Base-by-base conservation (phyloP, 768 basidiomycete species). In the Macrolepiota fuliginosa region DNA sequence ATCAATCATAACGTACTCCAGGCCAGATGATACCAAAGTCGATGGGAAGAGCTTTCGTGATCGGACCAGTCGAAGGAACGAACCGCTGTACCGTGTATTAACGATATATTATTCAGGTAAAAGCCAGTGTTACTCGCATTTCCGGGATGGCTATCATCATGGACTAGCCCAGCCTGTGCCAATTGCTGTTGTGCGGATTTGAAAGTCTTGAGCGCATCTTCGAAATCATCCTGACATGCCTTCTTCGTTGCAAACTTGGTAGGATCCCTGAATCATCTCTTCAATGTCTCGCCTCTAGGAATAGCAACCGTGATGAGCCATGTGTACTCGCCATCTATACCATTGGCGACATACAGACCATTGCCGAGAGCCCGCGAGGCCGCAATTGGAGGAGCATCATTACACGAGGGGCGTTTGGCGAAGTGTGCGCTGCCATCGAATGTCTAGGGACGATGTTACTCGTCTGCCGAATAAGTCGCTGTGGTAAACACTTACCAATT, bases 271-370 rank as follows among this genome's bases (percentile, higher is more conserved):
- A 39, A 24, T 46, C 49, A 58, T 22, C 57, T 22, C 4, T 3
- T 6, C 5, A 29, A 50, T 2, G 50, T 11, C 12, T 58, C 47
- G 2, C 57, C 57, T 25, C 57, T 46, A 39, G 57, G 49, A n/a
- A 50, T 50, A 25, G 57, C 37, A 39, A 5, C 57, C 9, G 57
- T 58, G 49, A 58, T 51, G 1, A 58, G 37, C 57, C 57, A 58
- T 12, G 3, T 25, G 37, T 39, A 58, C 13, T 15, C 49, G 9
- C 37, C 49, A n/a, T 39, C 35, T 22, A 12, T 50, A 17, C 57
- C 57, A 1, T 49, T 13, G 4, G 36, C 35, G 22, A 58, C 24
- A 13, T 13, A 58, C 19, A 58, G 35, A 3, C 35, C 25, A 47
- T 35, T 58, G 1, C 39, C 2, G 7, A 58, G 49, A 2, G 47